A percentile compares a stretch with the other conserved stretches of the same genome.
phyloP scores from a whole-genome alignment of 2,329 filamentous ascomycete genomes.

The Xylaria sp. region DNA sequence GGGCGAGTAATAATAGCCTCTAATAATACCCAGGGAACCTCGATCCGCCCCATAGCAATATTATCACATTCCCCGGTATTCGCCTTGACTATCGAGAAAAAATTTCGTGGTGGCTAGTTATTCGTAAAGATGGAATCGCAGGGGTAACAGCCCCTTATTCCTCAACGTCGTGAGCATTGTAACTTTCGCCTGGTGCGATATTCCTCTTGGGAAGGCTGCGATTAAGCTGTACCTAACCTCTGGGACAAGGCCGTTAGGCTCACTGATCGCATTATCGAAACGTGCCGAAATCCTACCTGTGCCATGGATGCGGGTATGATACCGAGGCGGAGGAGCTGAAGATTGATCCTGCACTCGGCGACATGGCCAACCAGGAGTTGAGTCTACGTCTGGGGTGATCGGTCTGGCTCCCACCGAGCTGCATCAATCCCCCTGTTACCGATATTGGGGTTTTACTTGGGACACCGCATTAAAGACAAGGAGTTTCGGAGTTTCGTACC shows the following conservation, averaged over 20 bases:
- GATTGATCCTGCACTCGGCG: background rate
- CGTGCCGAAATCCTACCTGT: background rate
- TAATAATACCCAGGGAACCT: background rate
- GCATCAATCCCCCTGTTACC: background rate
- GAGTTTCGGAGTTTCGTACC: background rate
- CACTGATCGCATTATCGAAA: background rate
- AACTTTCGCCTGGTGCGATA: background rate
- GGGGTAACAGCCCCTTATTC: background rate
- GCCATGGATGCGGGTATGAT: background rate
- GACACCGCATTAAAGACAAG: conserved; percentile 1
- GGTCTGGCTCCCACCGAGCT: background rate
- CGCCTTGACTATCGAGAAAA: background rate
- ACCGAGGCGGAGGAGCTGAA: background rate
- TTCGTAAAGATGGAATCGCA: background rate
- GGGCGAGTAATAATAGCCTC: background rate
- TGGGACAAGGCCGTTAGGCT: background rate
- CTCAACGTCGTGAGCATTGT: background rate
- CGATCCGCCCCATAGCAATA: background rate
- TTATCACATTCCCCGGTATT: background rate
- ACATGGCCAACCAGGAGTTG: background rate
- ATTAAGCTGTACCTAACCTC: background rate
- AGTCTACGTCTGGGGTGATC: background rate
- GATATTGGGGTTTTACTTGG: background rate
- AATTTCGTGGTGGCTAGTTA: background rate
- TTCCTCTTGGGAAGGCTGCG: background rate